phyloP scores from a whole-genome alignment of 2,329 filamentous ascomycete genomes.

The Cladorrhinum sp. region DNA sequence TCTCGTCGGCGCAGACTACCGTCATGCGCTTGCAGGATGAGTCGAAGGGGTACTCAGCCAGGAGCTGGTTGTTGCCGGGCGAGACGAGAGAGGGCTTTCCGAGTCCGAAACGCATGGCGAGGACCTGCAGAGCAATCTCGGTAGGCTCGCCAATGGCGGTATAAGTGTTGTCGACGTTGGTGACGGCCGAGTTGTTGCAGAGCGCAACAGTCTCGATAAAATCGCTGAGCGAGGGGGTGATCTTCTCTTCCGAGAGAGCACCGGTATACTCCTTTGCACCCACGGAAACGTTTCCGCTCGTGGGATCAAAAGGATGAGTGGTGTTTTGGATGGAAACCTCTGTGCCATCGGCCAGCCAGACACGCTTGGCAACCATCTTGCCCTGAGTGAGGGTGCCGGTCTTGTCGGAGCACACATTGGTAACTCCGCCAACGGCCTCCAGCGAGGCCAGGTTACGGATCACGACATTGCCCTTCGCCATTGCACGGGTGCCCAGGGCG shows the following conservation, averaged over 20 bases:
- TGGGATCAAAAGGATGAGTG: slow-evolving; percentile 60
- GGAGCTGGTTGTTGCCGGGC: slow-evolving; percentile 36
- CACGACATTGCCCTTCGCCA: slow-evolving; percentile 55
- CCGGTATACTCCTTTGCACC: slow-evolving; percentile 15
- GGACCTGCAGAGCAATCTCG: slow-evolving; percentile 71
- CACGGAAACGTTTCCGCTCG: slow-evolving; percentile 47
- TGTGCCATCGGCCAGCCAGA: slow-evolving; percentile 57
- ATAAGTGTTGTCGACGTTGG: slow-evolving; percentile 51
- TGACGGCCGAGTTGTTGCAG: slow-evolving; percentile 58
- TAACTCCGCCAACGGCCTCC: slow-evolving; percentile 67
- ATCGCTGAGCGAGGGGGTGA: slow-evolving; percentile 36
- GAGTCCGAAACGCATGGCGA: slow-evolving; percentile 65
- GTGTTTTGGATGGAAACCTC: slow-evolving; percentile 53
- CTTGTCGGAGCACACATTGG: slow-evolving; percentile 69
- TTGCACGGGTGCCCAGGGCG: slow-evolving; percentile 53
- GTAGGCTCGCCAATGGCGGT: slow-evolving; percentile 65
- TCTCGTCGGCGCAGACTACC: slow-evolving; percentile 54
- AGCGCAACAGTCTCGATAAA: slow-evolving; percentile 56
- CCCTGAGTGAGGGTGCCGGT: slow-evolving; percentile 65
- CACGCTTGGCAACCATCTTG: slow-evolving; percentile 63
- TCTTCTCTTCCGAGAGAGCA: slow-evolving; percentile 30
- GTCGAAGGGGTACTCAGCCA: slow-evolving; percentile 70
- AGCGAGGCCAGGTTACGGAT: slow-evolving; percentile 61
- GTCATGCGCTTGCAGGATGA: slow-evolving; percentile 74
- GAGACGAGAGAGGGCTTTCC: slow-evolving; percentile 42